Base-by-base conservation (phyloP, 2,329 filamentous ascomycete species). In the Diplodia intermedia region DNA sequence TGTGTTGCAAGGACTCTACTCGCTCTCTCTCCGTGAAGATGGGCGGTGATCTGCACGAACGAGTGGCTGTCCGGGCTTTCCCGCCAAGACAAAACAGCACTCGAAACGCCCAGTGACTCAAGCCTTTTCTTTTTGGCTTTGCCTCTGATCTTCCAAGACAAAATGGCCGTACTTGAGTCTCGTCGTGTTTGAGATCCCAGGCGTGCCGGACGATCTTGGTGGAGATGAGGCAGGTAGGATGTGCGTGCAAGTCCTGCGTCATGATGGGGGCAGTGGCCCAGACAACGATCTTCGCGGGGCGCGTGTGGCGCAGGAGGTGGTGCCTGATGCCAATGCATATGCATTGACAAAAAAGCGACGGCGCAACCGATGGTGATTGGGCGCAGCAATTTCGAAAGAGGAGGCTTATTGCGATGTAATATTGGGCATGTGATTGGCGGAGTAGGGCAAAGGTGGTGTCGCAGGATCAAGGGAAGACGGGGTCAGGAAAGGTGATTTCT, bases 101-200 rank as follows among this genome's bases (percentile, higher is more conserved):
- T 36, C 60, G 60, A 63, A 63, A 63, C 60, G 60, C 60, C 60
- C 60, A 63, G 60, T 63, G 60, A 63, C 60, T 63, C 60, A 63
- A 63, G 60, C 60, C 60, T 53, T 36, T 50, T 31, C 29, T 12
- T 52, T 33, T 43, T 31, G 26, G 23, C 20, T 12, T 38, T 38
- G 36, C 36, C 9, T 14, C 11, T 12, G 36, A 8, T 38, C 11
- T 47, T 47, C 43, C 9, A 47, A 47, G n/a, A 47, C 43, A 47
- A 11, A 65, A 26, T n/a, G 26, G 50, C 33, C 36, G 20, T 20
- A n/a, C 33, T 23, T 49, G 49, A 26, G 6, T 20, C 18, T 63
- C 52, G 43, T 26, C 8, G 36, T 49, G 47, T 63, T 47, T 52
- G 31, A 31, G n/a, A 15, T 40, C 43, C 20, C 31, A 8, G 36